phyloP scores from a whole-genome alignment of 2,329 filamentous ascomycete species.

The Moelleriella libera region DNA sequence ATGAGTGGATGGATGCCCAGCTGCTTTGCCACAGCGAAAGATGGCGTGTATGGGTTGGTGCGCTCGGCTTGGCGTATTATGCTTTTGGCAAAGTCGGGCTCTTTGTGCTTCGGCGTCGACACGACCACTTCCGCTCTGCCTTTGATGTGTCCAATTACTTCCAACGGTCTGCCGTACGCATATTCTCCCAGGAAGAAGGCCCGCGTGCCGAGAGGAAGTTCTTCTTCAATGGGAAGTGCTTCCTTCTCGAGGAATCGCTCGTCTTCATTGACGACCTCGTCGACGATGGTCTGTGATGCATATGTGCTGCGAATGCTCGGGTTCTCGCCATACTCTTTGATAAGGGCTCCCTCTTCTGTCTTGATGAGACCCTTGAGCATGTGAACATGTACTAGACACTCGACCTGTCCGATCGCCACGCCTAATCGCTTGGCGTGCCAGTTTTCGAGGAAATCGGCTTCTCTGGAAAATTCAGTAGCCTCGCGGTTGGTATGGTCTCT shows the following conservation, averaged over 20 bases:
- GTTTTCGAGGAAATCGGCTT: conserved; percentile 69
- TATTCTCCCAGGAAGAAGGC: conserved; percentile 93
- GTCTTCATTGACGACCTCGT: conserved; percentile 81
- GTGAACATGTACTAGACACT: conserved; percentile 82
- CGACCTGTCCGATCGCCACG: conserved; percentile 72
- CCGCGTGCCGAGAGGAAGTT: conserved; percentile 70
- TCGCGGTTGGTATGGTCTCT: conserved; percentile 62
- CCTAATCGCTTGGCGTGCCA: conserved; percentile 85
- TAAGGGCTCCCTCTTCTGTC: conserved; percentile 75
- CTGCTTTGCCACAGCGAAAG: conserved; percentile 74
- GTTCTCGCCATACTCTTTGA: conserved; percentile 86
- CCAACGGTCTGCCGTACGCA: conserved; percentile 81
- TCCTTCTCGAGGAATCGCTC: conserved; percentile 82
- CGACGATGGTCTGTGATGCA: conserved; percentile 81
- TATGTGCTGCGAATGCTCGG: conserved; percentile 79
- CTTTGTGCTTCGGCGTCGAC: conserved; percentile 55
- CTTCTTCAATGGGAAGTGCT: conserved; percentile 79
- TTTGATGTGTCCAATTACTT: conserved; percentile 59
- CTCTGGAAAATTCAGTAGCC: conserved; percentile 72
- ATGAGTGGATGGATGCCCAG: conserved; percentile 74
- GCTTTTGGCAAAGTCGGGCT: conserved; percentile 66
- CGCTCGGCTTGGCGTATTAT: conserved; percentile 60
- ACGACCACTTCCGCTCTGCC: conserved; percentile 70
- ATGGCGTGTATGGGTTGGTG: conserved; percentile 65
- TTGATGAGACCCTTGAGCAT: conserved; percentile 86